phyloP scores from a whole-genome alignment of 805 yeast species.

The Ogataea siamensis region DNA sequence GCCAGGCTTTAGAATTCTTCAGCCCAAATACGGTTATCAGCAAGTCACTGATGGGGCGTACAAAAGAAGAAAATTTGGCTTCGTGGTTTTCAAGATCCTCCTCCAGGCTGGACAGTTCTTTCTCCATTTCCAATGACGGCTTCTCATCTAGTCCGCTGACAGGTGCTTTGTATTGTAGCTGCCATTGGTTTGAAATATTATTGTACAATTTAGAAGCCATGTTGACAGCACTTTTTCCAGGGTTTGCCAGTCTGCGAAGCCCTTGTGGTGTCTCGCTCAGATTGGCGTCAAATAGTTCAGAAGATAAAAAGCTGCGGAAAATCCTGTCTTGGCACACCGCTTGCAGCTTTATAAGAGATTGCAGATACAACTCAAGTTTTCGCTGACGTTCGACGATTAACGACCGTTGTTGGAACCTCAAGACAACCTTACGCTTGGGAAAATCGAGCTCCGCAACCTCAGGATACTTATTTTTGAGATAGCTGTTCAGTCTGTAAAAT shows the following conservation, averaged over 20 bases:
- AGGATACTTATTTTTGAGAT: constrained; percentile 53
- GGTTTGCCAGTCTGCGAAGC: constrained; percentile 7
- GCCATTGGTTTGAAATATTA: constrained; percentile 30
- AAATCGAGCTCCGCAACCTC: constrained; percentile 47
- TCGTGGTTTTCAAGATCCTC: constrained; percentile 27
- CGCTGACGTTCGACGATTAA: constrained; percentile 62
- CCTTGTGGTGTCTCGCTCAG: constrained; percentile 14
- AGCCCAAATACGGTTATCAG: constrained; percentile 68
- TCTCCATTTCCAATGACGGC: constrained; percentile 43
- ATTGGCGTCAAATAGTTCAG: constrained; percentile 51
- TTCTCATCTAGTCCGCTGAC: constrained; percentile 20
- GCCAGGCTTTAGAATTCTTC: constrained; percentile 62
- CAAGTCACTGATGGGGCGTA: constrained; percentile 79
- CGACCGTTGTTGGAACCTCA: constrained; percentile 65
- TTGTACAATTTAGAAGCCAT: constrained; percentile 34
- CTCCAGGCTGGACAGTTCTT: constrained; percentile 52
- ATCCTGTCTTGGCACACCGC: constrained; percentile 71
- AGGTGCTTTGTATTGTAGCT: constrained; percentile 8
- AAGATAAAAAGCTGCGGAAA: constrained; percentile 74
- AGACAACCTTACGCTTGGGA: constrained; percentile 64
- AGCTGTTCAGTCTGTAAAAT: constrained; percentile 67
- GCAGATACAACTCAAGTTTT: constrained; percentile 62
- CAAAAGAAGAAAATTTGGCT: constrained; percentile 45
- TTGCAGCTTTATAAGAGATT: constrained; percentile 54
- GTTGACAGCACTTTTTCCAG: constrained; percentile 21